These are phyloP conservation scores for Rhizopus delemar DNA, from an alignment of 371 early-diverging fungal genomes.

Conservation along the genomic window DNA sequence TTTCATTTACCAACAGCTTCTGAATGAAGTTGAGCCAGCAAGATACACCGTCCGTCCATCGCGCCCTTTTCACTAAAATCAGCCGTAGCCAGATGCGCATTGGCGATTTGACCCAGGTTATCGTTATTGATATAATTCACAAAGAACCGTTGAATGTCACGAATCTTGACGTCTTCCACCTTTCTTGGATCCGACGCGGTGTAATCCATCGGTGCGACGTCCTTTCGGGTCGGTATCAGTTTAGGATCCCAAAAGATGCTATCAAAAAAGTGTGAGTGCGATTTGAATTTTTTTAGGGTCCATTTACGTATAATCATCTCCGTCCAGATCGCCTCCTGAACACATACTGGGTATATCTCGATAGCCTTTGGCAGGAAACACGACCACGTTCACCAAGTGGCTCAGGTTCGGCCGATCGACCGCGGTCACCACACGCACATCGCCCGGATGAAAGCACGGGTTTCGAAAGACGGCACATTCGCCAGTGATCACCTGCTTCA, in stretches of 20 bases:
- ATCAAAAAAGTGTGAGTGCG: not conserved
- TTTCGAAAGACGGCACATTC: constrained; percentile 64
- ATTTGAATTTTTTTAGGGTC: not conserved
- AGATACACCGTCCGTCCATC: constrained; percentile 50
- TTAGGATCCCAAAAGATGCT: constrained; percentile 71
- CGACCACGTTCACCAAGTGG: constrained; percentile 73
- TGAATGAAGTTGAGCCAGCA: constrained; percentile 69
- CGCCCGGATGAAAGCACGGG: constrained; percentile 87
- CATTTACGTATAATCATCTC: constrained; percentile 70
- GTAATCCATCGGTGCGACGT: constrained; percentile 66
- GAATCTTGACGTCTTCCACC: constrained; percentile 50
- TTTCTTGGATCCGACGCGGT: constrained; percentile 31
- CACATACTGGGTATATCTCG: constrained; percentile 79
- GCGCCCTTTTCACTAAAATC: constrained; percentile 60
- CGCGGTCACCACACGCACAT: constrained; percentile 68
- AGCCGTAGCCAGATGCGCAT: constrained; percentile 72
- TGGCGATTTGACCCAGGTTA: constrained; percentile 77
- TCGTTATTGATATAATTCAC: constrained; percentile 74
- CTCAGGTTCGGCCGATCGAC: constrained; percentile 62
- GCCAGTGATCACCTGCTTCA: constrained; percentile 42
- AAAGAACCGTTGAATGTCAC: constrained; percentile 69
- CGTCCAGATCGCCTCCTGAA: constrained; percentile 86
- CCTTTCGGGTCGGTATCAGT: constrained; percentile 53
- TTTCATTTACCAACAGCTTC: constrained; percentile 43
- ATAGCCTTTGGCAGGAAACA: constrained; percentile 74